Conservation (phyloP, 2,329 filamentous ascomycete species). For the Ascocoryne sarcoides region DNA sequence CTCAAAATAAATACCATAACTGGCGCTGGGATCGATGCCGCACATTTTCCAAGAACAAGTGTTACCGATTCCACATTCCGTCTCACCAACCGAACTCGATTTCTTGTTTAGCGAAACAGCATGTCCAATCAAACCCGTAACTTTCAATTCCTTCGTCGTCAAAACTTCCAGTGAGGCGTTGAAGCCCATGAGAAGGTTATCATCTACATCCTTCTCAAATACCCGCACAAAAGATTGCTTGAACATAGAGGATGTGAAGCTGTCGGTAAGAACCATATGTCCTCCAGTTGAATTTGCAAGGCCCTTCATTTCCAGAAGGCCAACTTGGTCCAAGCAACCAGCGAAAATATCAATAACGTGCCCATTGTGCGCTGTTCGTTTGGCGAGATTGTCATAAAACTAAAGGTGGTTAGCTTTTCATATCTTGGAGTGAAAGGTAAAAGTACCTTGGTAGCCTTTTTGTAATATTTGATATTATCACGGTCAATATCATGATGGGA, state of each 20-base stretch:
- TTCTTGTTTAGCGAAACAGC: slow-evolving; percentile 98
- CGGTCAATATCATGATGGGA: slow-evolving; percentile 98
- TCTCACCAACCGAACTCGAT: slow-evolving; percentile 92
- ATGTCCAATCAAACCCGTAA: slow-evolving; percentile 93
- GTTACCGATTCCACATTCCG: slow-evolving; percentile 95
- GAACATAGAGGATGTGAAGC: slow-evolving; percentile 98
- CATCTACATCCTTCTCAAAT: slow-evolving; percentile 92
- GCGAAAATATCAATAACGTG: slow-evolving; percentile 98
- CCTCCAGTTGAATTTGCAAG: slow-evolving; percentile 93
- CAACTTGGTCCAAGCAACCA: slow-evolving; percentile 94
- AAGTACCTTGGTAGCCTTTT: slow-evolving; percentile 87
- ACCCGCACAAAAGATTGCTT: slow-evolving; percentile 96
- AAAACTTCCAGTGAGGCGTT: slow-evolving; percentile 93
- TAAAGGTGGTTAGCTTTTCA: slow-evolving; percentile 29
- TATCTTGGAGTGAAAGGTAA: background rate
- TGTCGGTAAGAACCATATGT: slow-evolving; percentile 97
- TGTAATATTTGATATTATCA: slow-evolving; percentile 99
- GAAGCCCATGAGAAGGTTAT: slow-evolving; percentile 96
- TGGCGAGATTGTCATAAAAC: slow-evolving; percentile 93
- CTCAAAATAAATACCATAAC: slow-evolving; percentile 96
- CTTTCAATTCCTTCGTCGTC: slow-evolving; percentile 96
- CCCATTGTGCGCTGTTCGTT: slow-evolving; percentile 90
- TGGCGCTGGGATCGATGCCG: slow-evolving; percentile 86
- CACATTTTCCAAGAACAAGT: slow-evolving; percentile 99
- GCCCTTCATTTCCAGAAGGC: slow-evolving; percentile 95